phyloP scores from a whole-genome alignment of 129 eudicot species.

The Oenanthe sinensis region DNA sequence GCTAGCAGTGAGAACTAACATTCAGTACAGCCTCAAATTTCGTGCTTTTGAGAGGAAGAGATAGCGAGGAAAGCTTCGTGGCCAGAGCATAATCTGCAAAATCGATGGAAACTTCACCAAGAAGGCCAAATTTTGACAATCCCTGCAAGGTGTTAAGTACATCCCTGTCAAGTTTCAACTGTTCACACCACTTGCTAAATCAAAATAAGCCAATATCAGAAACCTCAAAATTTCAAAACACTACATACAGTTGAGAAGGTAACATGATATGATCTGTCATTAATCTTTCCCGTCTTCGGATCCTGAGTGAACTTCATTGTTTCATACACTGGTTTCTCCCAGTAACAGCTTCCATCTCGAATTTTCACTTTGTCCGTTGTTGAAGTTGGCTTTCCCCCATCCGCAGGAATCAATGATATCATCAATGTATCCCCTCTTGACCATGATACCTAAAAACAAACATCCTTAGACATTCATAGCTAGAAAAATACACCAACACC shows the following conservation, averaged over 20 bases:
- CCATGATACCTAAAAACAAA: slow-evolving; percentile 37
- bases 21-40: slow-evolving; percentile 54
- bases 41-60: slow-evolving; percentile 70
- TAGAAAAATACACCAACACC: neutral
- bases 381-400: slow-evolving; percentile 67
- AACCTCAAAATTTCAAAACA: neutral
- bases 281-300: slow-evolving; percentile 67
- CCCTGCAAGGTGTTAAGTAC: slow-evolving; percentile 40
- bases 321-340: slow-evolving; percentile 85
- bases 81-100: slow-evolving; percentile 67
- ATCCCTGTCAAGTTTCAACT: neutral
- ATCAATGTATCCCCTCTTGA: slow-evolving; percentile 62
- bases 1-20: slow-evolving; percentile 38
- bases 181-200: slow-evolving; percentile 21
- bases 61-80: slow-evolving; percentile 45
- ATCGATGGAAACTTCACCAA: slow-evolving; percentile 86
- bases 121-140: slow-evolving; percentile 62
- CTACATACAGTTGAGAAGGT: slow-evolving; percentile 59
- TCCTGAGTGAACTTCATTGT: slow-evolving; percentile 68
- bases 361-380: slow-evolving; percentile 56
- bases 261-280: slow-evolving; percentile 62
- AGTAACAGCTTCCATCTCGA: slow-evolving; percentile 75
- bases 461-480: neutral
- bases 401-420: slow-evolving; percentile 68
- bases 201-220: slow-evolving; percentile 8